phyloP scores from a whole-genome alignment of 1,284 basidiomycete species.

The Ceratobasidium sp. region DNA sequence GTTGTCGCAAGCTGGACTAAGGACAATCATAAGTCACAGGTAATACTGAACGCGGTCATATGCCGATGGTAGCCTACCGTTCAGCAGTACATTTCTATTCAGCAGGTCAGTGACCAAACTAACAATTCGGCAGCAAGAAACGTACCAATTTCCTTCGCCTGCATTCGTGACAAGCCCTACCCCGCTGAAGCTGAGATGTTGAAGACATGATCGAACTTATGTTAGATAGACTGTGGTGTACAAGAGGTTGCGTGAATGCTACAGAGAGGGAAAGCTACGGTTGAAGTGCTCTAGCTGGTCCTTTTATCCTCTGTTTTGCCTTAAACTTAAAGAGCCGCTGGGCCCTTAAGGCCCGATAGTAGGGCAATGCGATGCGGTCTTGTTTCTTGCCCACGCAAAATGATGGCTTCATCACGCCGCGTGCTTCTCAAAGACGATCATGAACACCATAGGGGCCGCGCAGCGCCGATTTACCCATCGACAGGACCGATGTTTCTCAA shows the following conservation, averaged over 20 bases:
- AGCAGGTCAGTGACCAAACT: background rate
- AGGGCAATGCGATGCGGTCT: slow-evolving; percentile 19
- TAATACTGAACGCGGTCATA: background rate
- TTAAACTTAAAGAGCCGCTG: background rate
- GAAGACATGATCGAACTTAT: background rate
- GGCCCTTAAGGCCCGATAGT: background rate
- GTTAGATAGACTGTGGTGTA: background rate
- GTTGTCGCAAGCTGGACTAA: slow-evolving; percentile 25
- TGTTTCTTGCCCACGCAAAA: slow-evolving; percentile 13
- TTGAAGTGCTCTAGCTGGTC: background rate
- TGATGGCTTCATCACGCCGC: slow-evolving; percentile 3
- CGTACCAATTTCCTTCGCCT: slow-evolving; percentile 27
- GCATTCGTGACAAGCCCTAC: slow-evolving; percentile 27
- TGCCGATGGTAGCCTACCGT: background rate
- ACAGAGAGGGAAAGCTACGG: background rate
- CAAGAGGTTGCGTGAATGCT: background rate
- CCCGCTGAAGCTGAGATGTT: slow-evolving; percentile 6
- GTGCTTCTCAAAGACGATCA: slow-evolving; percentile 20
- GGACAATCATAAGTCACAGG: background rate
- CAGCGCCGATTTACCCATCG: slow-evolving; percentile 3
- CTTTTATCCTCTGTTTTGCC: background rate
- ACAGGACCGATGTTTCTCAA: background rate
- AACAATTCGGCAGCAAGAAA: background rate
- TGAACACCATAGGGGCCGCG: background rate
- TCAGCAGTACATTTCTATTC: slow-evolving; percentile 29